Conservation (phyloP, 2,329 filamentous ascomycete species). For the Pyrenochaeta sp. region DNA sequence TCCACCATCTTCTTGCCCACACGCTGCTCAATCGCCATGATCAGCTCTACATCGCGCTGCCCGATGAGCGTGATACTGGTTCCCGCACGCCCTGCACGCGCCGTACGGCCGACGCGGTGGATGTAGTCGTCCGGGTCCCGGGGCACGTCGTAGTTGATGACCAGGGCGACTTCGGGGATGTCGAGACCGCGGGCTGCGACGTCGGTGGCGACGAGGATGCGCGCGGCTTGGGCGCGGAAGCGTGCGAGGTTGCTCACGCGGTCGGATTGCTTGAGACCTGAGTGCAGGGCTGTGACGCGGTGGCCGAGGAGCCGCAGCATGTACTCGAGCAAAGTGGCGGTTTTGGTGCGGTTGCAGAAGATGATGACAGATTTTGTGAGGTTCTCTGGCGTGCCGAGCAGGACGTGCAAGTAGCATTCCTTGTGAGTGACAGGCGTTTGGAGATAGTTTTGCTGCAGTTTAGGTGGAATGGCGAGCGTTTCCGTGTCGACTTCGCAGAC, state of each 20-base stretch:
- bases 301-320: constrained; percentile 85
- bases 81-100: constrained; percentile 84
- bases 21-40: constrained; percentile 87
- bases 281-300: constrained; percentile 90
- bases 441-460: constrained; percentile 83
- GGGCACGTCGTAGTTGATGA: constrained; percentile 95
- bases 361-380: constrained; percentile 81
- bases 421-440: constrained; percentile 90
- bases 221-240: constrained; percentile 87
- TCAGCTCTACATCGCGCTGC: constrained; percentile 87
- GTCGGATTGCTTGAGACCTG: constrained; percentile 82
- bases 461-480: constrained; percentile 77
- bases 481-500: constrained; percentile 85
- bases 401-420: constrained; percentile 91
- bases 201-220: constrained; percentile 92
- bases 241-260: constrained; percentile 86
- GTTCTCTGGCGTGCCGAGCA: constrained; percentile 79
- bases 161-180: constrained; percentile 88
- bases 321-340: constrained; percentile 88
- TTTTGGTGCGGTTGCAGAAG: constrained; percentile 91
- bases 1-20: constrained; percentile 81
- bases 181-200: constrained; percentile 94
- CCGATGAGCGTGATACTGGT: constrained; percentile 88
- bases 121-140: constrained; percentile 98
- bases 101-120: constrained; percentile 93